Base-by-base conservation (phyloP, 1,139 yeast species). In the Geotrichum europaeum region DNA sequence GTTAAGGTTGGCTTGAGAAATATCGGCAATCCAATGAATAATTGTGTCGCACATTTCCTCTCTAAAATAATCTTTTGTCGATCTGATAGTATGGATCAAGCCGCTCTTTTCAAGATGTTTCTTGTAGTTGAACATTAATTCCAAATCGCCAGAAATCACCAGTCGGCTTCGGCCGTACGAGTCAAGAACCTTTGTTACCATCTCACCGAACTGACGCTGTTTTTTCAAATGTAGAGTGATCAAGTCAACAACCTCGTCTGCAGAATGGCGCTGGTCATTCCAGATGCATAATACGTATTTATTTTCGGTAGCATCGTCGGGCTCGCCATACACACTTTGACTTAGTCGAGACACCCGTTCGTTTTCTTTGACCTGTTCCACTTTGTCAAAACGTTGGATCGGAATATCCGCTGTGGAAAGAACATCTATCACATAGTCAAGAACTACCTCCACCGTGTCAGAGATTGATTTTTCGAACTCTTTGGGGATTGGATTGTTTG, bases 41-140 rank as follows among this genome's bases (percentile, higher is more conserved):
- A 89, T 83, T 63, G 86, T 90, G 59, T 83, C 85, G 65, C 88
- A 85, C 90, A 88, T 85, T 62, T 88, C 94, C 70, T 90, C 96
- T 59, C 96, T 77, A 69, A 88, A 87, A 9, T 82, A 76, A 68
- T 89, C 96, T 63, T 92, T 76, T 18, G 83, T 78, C 59, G 85
- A 81, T 63, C 91, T 75, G 15, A 90, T 85, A 55, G 89, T 82
- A 2, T 87, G 81, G 0, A 86, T 81, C 49, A 90, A 76, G 0
- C 91, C 90, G 0, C 89, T 86, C 1, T 82, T 75, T 18, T 78
- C 78, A 53, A 89, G 73, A 2, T 79, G 74, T 15, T 74, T 73
- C 67, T 87, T 89, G 53, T 86, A 76, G 50, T 79, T 81, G 54
- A 83, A 67, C 52, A 90, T 73, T 13, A 79, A 76, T 0, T 72